Evolutionary conservation across 805 yeast genomes (phyloP).

Genomic region (Danielozyma ontarioensis): DNA sequence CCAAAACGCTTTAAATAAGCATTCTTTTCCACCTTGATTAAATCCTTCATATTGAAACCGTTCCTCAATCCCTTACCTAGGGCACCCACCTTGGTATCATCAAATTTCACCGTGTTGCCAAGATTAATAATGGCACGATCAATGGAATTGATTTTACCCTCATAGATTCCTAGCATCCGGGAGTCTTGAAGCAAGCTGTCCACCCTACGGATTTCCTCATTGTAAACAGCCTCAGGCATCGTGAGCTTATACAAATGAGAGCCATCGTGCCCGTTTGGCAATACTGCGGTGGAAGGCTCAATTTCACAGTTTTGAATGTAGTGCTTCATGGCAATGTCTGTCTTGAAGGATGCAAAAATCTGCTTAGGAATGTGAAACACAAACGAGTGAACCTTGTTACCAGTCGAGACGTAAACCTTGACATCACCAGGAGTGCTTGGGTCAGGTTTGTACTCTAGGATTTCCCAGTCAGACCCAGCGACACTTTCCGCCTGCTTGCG

Average conservation of each 20-base stretch:
- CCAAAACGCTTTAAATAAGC: conserved; percentile 52
- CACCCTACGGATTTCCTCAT: conserved; percentile 50
- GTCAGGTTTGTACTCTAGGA: conserved; percentile 63
- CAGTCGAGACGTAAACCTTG: conserved; percentile 64
- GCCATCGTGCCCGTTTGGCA: conserved; percentile 66
- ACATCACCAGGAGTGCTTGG: conserved; percentile 64
- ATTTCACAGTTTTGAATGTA: conserved; percentile 47
- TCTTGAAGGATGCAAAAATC: conserved; percentile 62
- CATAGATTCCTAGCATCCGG: conserved; percentile 66
- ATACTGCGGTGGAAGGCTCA: conserved; percentile 51
- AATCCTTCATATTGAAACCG: conserved; percentile 70
- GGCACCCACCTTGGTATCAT: conserved; percentile 69
- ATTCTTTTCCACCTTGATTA: conserved; percentile 43
- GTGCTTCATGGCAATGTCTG: conserved; percentile 36
- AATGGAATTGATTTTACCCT: conserved; percentile 58
- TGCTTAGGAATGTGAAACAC: conserved; percentile 70
- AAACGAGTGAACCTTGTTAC: conserved; percentile 68
- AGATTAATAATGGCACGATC: conserved; percentile 76
- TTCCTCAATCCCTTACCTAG: conserved; percentile 78
- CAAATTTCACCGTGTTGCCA: conserved; percentile 70
- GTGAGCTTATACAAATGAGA: conserved; percentile 53
- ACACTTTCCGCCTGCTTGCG: conserved; percentile 74
- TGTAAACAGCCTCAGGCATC: conserved; percentile 62
- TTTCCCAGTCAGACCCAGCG: conserved; percentile 80
- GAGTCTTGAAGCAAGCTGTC: conserved; percentile 62